A percentile compares a stretch with the other conserved stretches of the same genome.
phyloP scores from a whole-genome alignment of 2,329 filamentous ascomycete species.

The Phaeosphaeria sp. region DNA sequence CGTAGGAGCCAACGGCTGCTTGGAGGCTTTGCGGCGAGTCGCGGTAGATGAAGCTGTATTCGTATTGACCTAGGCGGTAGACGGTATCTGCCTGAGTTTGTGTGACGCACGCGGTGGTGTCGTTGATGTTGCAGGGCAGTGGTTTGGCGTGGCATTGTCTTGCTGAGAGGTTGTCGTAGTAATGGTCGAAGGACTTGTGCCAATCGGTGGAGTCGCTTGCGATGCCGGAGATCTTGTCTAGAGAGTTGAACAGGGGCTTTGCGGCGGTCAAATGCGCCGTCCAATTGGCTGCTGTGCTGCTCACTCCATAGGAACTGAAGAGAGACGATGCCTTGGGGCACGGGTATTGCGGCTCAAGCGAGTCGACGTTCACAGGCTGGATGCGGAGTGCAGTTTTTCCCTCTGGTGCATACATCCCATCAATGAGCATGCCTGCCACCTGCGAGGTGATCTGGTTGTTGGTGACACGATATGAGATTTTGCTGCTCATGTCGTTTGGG shows the following conservation, averaged over 20 bases:
- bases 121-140: slow-evolving; percentile 69
- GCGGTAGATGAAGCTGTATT: slow-evolving; percentile 80
- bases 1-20: slow-evolving; percentile 67
- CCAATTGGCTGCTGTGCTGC: slow-evolving; percentile 61
- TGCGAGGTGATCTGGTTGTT: slow-evolving; percentile 85
- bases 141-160: slow-evolving; percentile 77
- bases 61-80: slow-evolving; percentile 79
- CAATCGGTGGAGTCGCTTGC: slow-evolving; percentile 63
- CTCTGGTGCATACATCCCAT: slow-evolving; percentile 63
- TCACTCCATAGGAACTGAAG: slow-evolving; percentile 54
- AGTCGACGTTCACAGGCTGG: slow-evolving; percentile 67
- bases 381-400: slow-evolving; percentile 49
- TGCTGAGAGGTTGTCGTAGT: slow-evolving; percentile 83
- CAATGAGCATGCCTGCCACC: slow-evolving; percentile 76
- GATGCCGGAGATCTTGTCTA: slow-evolving; percentile 75
- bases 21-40: slow-evolving; percentile 67
- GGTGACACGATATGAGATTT: slow-evolving; percentile 73
- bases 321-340: slow-evolving; percentile 62
- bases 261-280: slow-evolving; percentile 66
- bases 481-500: slow-evolving; percentile 55
- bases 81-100: slow-evolving; percentile 70
- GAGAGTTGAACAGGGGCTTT: slow-evolving; percentile 59
- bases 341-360: slow-evolving; percentile 74
- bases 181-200: slow-evolving; percentile 78
- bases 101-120: slow-evolving; percentile 64